phyloP scores from a whole-genome alignment of 345 rosid species.

The Populus ilicifolia region DNA sequence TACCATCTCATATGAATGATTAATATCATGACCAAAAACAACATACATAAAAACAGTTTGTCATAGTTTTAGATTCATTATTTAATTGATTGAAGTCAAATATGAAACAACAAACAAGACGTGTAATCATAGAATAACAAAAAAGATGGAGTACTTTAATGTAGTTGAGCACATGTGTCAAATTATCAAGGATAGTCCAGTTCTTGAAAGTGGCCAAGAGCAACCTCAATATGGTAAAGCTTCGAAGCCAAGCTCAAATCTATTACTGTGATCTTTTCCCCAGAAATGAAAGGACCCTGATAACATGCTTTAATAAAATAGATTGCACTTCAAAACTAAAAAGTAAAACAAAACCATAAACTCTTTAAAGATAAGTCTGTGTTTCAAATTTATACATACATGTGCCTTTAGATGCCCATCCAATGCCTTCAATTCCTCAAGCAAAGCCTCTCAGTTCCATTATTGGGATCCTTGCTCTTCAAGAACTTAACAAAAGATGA shows the following conservation, averaged over 20 bases:
- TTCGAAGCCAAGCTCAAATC: constrained; percentile 89
- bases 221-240: constrained; percentile 78
- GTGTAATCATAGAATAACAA: not conserved
- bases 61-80: not conserved
- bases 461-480: constrained; percentile 83
- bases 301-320: constrained; percentile 9
- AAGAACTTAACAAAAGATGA: constrained; percentile 52
- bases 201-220: constrained; percentile 84
- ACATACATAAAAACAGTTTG: not conserved
- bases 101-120: not conserved
- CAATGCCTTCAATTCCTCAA: constrained; percentile 67
- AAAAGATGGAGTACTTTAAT: constrained; percentile 36
- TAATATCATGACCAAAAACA: not conserved
- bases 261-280: constrained; percentile 63
- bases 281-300: constrained; percentile 79
- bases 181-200: constrained; percentile 68
- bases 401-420: constrained; percentile 75
- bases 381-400: constrained; percentile 29
- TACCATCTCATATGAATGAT: not conserved
- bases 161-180: constrained; percentile 59
- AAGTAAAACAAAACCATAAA: not conserved
- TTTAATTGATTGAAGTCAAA: not conserved
- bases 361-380: not conserved
- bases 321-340: not conserved
- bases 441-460: constrained; percentile 74